Conservation (phyloP, 2,329 filamentous ascomycete genomes). For the Lecanicillium sp. region DNA sequence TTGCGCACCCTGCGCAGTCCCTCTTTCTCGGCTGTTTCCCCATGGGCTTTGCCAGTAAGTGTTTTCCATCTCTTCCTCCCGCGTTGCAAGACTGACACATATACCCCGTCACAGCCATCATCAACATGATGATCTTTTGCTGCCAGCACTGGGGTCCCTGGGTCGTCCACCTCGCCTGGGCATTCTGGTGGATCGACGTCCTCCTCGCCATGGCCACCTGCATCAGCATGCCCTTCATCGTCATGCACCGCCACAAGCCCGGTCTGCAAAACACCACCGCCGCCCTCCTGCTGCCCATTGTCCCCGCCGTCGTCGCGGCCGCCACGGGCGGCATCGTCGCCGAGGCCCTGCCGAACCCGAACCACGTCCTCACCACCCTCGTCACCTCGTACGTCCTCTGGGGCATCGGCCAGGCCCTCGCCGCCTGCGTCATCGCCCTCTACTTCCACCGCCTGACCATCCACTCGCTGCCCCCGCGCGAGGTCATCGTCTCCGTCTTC, state of each 20-base stretch:
- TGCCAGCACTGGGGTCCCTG: slow-evolving; percentile 56
- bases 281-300: slow-evolving; percentile 57
- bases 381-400: slow-evolving; percentile 61
- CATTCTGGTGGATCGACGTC: slow-evolving; percentile 50
- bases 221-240: slow-evolving; percentile 48
- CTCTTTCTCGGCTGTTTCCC: slow-evolving; percentile 63
- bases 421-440: slow-evolving; percentile 55
- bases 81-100: neutral
- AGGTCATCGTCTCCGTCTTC: slow-evolving; percentile 61
- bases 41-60: slow-evolving; percentile 55
- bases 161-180: slow-evolving; percentile 48
- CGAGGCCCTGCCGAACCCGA: slow-evolving; percentile 44
- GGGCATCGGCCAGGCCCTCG: slow-evolving; percentile 53
- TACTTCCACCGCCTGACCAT: slow-evolving; percentile 64
- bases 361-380: slow-evolving; percentile 53
- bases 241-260: slow-evolving; percentile 38
- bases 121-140: slow-evolving; percentile 55
- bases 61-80: neutral
- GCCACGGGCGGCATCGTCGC: slow-evolving; percentile 59
- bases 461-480: slow-evolving; percentile 57
- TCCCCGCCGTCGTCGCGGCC: slow-evolving; percentile 57
- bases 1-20: slow-evolving; percentile 57
- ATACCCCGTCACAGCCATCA: slow-evolving; percentile 34
- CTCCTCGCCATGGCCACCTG: slow-evolving; percentile 45
- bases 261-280: slow-evolving; percentile 54